Base-by-base conservation (phyloP, 1,284 basidiomycete species). In the Somion occarium region DNA sequence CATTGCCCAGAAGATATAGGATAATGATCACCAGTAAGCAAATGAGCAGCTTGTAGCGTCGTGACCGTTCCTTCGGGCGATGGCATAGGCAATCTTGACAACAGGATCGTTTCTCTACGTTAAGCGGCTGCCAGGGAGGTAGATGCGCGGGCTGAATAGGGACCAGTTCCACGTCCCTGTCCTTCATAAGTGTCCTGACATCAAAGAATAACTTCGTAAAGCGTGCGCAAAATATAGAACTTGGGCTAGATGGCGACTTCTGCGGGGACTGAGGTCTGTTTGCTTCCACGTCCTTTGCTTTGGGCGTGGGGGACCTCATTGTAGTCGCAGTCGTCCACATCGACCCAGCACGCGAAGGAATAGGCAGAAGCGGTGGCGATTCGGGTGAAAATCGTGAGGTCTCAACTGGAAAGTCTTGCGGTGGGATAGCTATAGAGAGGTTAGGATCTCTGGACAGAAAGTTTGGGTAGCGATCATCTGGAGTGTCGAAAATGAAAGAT, bases 1-100 rank as follows among this genome's bases (percentile, higher is more conserved):
- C 51, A 58, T 79, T 71, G 15, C 67, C 70, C 26, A 78, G 63
- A 22, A 79, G 63, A 49, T 72, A 67, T 25, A 79, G 64, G 23
- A 79, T 61, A 30, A 78, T 46, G 48, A 76, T 52, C 48, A 73
- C 56, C 46, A 76, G 57, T 1, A 68, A 50, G 34, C 64, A 27
- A 55, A 68, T 22, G 37, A 74, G 56, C 22, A 67, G 45, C 61
- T 59, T 58, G 57, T 56, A 38, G 22, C 66, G 64, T 48, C 56
- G 4, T 19, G 49, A 66, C 52, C 60, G 66, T 53, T 61, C 67
- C 60, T 65, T 69, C 25, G 59, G 55, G 30, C 62, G 55, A 49
- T 64, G 53, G 54, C 65, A 68, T 1, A 54, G 48, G 46, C 67
- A 71, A 26, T 64, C 59, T 19, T 61, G 52, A 52, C 64, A 64